Evolutionary conservation across 1,284 basidiomycete genomes (phyloP), one percentile per base, ranked within the genome.

Genomic region (Takashimella koratensis): DNA sequence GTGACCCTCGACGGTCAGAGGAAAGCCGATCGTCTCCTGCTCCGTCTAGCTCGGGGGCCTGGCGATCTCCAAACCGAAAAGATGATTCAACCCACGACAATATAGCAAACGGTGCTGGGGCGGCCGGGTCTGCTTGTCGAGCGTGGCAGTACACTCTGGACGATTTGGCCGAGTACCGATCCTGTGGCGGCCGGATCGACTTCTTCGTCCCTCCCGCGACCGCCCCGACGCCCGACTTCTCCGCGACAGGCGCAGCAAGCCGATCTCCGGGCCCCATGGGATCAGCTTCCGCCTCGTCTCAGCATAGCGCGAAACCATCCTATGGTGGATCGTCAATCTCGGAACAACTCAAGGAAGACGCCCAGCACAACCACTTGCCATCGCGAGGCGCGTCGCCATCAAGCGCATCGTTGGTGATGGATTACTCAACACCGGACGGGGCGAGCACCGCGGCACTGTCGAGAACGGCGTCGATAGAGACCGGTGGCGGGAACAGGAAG

Each of bases 131-230:
- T n/a, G n/a, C n/a, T n/a, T n/a, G n/a, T n/a, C 54, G 55, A 16
- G 59, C 59, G 1, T 74, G 72, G 72, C 48, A 57, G 5, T 72
- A 68, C 54, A 59, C 64, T 1, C 53, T 73, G 5, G 62, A 67
- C n/a, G 72, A 72, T 49, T 60, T 72, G 3, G 49, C 47, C 6
- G 58, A 54, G 3, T 74, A 73, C 53, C 66, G 64, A 20, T 60
- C 58, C 6, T 60, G 52, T 13, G 53, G 61, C 8, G 72, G 72
- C 4, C 53, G 57, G 5, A 62, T 74, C 54, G 63, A 74, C 25
- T 73, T 70, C 45, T 73, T 71, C 49, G 65, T 72, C n/a, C 68
- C 72, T 1, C 70, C 69, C 0, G 26, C 19, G 20, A 8, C 42
- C 10, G 42, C 21, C 8, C 19, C 44, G n/a, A 43, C 43, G 13